Evolutionary conservation across 2,329 filamentous ascomycete genomes (phyloP).

Genomic region (Paraphaeosphaeria minitans): DNA sequence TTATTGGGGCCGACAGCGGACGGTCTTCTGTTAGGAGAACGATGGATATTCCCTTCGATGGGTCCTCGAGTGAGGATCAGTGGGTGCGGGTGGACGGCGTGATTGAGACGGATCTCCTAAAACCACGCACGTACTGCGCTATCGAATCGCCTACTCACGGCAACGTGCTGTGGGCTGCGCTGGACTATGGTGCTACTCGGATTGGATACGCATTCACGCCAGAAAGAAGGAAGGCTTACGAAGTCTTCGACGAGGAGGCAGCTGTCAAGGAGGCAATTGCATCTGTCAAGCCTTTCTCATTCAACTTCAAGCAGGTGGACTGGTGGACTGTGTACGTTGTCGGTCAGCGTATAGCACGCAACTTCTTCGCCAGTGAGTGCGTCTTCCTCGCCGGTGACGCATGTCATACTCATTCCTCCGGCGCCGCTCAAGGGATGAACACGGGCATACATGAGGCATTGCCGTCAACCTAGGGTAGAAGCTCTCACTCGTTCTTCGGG

Average conservation of each 20-base stretch:
- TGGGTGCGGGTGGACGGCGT: conserved; percentile 61
- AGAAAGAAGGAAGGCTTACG: conserved; percentile 45
- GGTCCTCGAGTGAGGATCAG: conserved; percentile 55
- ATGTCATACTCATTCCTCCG: conserved; percentile 61
- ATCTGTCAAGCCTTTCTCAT: conserved; percentile 48
- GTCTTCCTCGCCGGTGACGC: conserved; percentile 63
- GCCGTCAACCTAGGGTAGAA: conserved; percentile 63
- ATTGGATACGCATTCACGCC: conserved; percentile 60
- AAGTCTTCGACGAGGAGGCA: conserved; percentile 43
- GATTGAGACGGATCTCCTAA: conserved; percentile 57
- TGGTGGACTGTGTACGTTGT: conserved; percentile 54
- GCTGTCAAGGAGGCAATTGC: conserved; percentile 48
- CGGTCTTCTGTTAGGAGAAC: conserved; percentile 55
- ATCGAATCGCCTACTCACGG: conserved; percentile 60
- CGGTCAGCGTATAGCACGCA: conserved; percentile 48
- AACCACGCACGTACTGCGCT: conserved; percentile 53
- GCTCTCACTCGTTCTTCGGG: conserved; percentile 53
- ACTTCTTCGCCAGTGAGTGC: conserved; percentile 47
- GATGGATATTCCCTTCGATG: conserved; percentile 57
- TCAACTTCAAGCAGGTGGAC: conserved; percentile 48
- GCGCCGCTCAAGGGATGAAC: conserved; percentile 65
- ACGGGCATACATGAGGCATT: conserved; percentile 61
- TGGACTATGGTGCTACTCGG: conserved; percentile 59
- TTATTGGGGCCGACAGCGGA: conserved; percentile 60
- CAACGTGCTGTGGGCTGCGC: conserved; percentile 60